Percentiles rank a stretch among this genome's conserved stretches.
phyloP scores from a whole-genome alignment of 495 filamentous ascomycete species.

The Lichina pygmaea region DNA sequence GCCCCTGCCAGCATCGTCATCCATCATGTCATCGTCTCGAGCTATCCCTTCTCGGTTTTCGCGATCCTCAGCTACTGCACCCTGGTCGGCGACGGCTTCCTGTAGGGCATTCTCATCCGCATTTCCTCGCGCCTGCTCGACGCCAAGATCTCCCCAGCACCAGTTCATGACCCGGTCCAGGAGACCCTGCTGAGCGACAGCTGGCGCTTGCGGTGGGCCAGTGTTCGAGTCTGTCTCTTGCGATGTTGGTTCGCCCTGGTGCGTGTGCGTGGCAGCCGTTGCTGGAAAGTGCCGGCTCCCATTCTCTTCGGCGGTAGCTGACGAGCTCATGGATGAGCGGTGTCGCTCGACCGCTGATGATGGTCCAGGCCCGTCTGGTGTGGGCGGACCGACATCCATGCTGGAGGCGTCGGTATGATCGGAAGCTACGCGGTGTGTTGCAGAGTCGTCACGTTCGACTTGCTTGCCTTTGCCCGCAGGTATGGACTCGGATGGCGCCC shows the following conservation, averaged over 20 bases:
- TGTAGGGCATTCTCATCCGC: slow-evolving; percentile 25
- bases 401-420: too few relatives aligned
- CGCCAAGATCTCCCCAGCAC: slow-evolving; percentile 31
- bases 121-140: slow-evolving; percentile 16
- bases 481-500: too few relatives aligned
- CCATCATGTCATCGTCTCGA: background rate
- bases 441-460: too few relatives aligned
- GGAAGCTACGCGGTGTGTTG: too few relatives aligned
- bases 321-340: background rate
- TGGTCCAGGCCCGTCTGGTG: too few relatives aligned
- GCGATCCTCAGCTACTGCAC: slow-evolving; percentile 26
- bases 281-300: background rate
- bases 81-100: slow-evolving; percentile 28
- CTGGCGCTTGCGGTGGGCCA: background rate
- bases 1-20: slow-evolving; percentile 5
- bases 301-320: background rate
- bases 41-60: background rate
- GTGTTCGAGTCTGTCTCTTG: background rate
- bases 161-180: slow-evolving; percentile 16
- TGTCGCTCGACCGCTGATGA: background rate
- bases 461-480: too few relatives aligned
- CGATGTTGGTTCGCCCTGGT: background rate
- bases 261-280: background rate
- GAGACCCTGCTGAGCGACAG: background rate
- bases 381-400: too few relatives aligned